phyloP scores from a whole-genome alignment of 1,284 basidiomycete species.

The Mycena citricolor region DNA sequence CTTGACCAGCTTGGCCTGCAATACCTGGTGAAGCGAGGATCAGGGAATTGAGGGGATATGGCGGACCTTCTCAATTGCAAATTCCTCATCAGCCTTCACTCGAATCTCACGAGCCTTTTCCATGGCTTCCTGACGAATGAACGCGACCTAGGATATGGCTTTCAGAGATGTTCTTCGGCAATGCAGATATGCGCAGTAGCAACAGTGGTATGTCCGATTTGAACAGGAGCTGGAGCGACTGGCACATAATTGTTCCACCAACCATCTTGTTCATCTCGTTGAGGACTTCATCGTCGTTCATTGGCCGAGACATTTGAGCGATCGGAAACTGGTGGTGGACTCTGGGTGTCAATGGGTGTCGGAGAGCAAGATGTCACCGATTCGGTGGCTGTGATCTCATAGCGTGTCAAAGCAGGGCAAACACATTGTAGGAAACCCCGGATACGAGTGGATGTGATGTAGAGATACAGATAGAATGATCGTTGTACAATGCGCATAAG shows the following conservation, averaged over 20 bases:
- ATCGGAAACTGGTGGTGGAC: too few relatives aligned
- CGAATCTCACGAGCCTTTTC: slow-evolving; percentile 97
- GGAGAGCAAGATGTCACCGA: too few relatives aligned
- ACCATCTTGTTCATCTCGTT: slow-evolving; percentile 99
- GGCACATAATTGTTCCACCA: slow-evolving; percentile 22
- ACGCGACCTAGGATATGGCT: slow-evolving; percentile 69
- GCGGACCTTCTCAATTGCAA: slow-evolving; percentile 90
- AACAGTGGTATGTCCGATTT: slow-evolving; percentile 4
- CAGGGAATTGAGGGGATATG: background rate
- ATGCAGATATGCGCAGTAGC: slow-evolving; percentile 14
- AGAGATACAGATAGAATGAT: background rate
- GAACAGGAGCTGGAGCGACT: background rate
- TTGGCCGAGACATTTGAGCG: slow-evolving; percentile 71
- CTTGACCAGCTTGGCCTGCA: slow-evolving; percentile 91
- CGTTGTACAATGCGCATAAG: too few relatives aligned
- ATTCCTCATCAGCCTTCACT: slow-evolving; percentile 97
- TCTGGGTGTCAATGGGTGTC: too few relatives aligned
- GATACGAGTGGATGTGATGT: background rate
- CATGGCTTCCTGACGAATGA: slow-evolving; percentile 95
- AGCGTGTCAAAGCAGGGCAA: too few relatives aligned
- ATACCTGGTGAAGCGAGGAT: background rate
- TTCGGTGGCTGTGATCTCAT: too few relatives aligned
- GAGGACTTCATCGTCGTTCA: slow-evolving; percentile 96
- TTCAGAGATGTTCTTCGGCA: slow-evolving; percentile 5
- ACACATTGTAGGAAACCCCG: too few relatives aligned